These are phyloP conservation scores for Aphanomyces invadans DNA, from an alignment of 352 stramenopile species.

Conservation along the genomic window DNA sequence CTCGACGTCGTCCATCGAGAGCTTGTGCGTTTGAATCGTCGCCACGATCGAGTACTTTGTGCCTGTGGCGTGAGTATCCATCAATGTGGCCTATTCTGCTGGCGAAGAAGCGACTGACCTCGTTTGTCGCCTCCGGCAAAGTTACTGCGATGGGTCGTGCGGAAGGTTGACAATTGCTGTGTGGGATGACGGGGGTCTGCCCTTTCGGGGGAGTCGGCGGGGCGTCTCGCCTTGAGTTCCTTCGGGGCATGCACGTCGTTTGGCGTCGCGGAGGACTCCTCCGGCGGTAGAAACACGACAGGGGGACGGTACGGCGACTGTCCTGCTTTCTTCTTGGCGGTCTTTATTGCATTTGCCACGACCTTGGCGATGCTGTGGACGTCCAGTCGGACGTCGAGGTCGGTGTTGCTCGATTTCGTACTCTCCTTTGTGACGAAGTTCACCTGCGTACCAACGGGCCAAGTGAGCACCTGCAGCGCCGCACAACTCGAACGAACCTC, in stretches of 20 bases:
- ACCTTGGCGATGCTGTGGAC: conserved; percentile 10
- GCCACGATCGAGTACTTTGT: conserved; percentile 4
- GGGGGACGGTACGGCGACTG: neutral
- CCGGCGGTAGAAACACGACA: neutral
- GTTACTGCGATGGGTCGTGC: neutral
- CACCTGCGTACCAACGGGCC: neutral
- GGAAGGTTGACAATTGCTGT: neutral
- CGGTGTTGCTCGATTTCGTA: neutral
- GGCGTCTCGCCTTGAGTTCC: neutral
- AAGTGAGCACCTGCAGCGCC: neutral
- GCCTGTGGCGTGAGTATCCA: neutral
- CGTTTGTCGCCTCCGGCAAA: neutral
- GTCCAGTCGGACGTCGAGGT: neutral
- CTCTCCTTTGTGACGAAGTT: neutral
- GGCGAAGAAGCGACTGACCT: no score
- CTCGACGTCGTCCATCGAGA: conserved; percentile 13
- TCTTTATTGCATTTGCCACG: neutral
- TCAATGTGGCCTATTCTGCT: no score
- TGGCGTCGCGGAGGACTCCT: neutral
- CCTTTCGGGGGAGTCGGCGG: neutral
- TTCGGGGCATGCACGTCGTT: conserved; percentile 15
- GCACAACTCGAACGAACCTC: neutral
- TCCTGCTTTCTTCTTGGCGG: neutral
- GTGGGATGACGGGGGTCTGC: neutral
- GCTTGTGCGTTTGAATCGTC: conserved; percentile 9